Conservation (phyloP, 352 stramenopile genomes). For the Globisporangium rhizosaccharum region DNA sequence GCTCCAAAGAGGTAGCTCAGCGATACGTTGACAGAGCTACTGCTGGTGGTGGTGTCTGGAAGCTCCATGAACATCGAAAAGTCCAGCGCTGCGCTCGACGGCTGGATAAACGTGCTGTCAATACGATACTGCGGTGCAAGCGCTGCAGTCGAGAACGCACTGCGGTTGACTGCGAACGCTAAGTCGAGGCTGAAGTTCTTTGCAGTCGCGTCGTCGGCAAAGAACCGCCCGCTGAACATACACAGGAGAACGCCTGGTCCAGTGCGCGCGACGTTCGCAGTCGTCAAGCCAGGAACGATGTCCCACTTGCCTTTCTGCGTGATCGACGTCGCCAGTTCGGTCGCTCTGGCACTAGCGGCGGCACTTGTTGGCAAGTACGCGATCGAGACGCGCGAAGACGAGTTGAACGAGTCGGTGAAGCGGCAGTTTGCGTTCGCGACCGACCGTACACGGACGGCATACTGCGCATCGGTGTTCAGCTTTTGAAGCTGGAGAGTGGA, state of each 20-base stretch:
- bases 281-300: slow-evolving; percentile 24
- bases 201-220: slow-evolving; percentile 36
- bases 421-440: slow-evolving; percentile 28
- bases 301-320: slow-evolving; percentile 26
- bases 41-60: slow-evolving; percentile 3
- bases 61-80: slow-evolving; percentile 33
- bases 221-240: slow-evolving; percentile 46
- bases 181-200: slow-evolving; percentile 49
- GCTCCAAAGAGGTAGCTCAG: slow-evolving; percentile 36
- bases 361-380: slow-evolving; percentile 30
- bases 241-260: slow-evolving; percentile 33
- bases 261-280: slow-evolving; percentile 12
- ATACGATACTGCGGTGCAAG: slow-evolving; percentile 22
- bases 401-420: slow-evolving; percentile 29
- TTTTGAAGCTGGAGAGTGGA: slow-evolving; percentile 39
- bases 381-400: slow-evolving; percentile 34
- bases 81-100: slow-evolving; percentile 36
- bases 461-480: slow-evolving; percentile 29
- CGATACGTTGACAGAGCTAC: slow-evolving; percentile 15
- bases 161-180: slow-evolving; percentile 25
- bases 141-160: slow-evolving; percentile 2
- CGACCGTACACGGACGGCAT: slow-evolving; percentile 26
- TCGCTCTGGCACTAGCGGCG: slow-evolving; percentile 15
- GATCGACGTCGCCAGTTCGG: slow-evolving; percentile 22
- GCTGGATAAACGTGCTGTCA: slow-evolving; percentile 41